phyloP scores from a whole-genome alignment of 768 basidiomycete species.

The Russula griseocarnosa region DNA sequence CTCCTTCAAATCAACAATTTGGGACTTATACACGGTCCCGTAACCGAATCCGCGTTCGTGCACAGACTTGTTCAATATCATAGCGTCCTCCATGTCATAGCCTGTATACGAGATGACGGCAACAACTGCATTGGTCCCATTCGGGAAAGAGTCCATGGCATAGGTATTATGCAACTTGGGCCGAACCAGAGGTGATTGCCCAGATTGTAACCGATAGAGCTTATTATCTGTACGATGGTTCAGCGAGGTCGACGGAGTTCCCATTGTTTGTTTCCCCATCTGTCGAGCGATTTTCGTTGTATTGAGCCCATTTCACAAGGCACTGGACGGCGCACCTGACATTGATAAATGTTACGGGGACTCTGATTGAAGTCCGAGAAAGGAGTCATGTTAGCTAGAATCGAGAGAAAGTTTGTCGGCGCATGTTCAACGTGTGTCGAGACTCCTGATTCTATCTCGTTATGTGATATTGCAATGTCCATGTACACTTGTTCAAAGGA shows the following conservation, averaged over 20 bases:
- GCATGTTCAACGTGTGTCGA: slow-evolving; percentile 92
- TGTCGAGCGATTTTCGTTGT: slow-evolving; percentile 34
- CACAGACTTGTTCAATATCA: slow-evolving; percentile 98
- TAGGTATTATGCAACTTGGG: slow-evolving; percentile 89
- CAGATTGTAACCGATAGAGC: slow-evolving; percentile 91
- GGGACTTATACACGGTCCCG: slow-evolving; percentile 93
- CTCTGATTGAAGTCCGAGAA: slow-evolving; percentile 99
- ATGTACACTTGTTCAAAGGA: slow-evolving; percentile 99
- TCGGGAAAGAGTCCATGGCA: slow-evolving; percentile 98
- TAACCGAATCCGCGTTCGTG: slow-evolving; percentile 98
- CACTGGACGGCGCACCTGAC: slow-evolving; percentile 54
- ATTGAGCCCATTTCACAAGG: background rate
- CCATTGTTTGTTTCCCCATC: slow-evolving; percentile 99
- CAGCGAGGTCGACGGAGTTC: slow-evolving; percentile 90
- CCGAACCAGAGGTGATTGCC: slow-evolving; percentile 92
- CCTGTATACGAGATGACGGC: slow-evolving; percentile 99
- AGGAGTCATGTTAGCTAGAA: slow-evolving; percentile 95
- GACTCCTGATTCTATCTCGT: slow-evolving; percentile 68
- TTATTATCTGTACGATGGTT: slow-evolving; percentile 97
- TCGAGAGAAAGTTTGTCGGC: slow-evolving; percentile 93
- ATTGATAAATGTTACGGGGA: slow-evolving; percentile 90
- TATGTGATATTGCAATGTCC: slow-evolving; percentile 90
- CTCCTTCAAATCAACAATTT: slow-evolving; percentile 86
- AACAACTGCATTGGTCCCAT: slow-evolving; percentile 95
- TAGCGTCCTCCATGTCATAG: slow-evolving; percentile 99